phyloP scores from a whole-genome alignment of 2,329 filamentous ascomycete species.

The Fusarium sp. region DNA sequence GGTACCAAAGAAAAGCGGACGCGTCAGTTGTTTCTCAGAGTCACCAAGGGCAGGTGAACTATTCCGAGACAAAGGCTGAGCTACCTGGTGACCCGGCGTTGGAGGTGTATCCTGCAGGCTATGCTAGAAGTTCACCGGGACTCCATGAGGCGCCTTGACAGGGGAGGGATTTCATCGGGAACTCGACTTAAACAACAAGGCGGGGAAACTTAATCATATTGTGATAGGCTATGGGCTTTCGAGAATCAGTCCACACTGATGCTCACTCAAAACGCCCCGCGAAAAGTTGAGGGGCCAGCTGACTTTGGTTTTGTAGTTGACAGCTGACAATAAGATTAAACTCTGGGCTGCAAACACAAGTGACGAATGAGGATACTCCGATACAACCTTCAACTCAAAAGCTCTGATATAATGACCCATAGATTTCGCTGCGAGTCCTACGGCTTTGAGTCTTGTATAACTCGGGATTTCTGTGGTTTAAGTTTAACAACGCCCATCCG shows the following conservation, averaged over 20 bases:
- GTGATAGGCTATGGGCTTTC: fast-evolving
- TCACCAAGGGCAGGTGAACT: neutral
- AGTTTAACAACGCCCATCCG: too few relatives aligned
- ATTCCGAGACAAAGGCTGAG: neutral
- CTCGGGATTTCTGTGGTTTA: neutral
- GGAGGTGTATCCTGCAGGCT: neutral
- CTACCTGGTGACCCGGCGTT: neutral
- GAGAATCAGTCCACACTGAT: too few relatives aligned
- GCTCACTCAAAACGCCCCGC: fast-evolving
- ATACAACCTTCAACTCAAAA: neutral
- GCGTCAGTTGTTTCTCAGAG: neutral
- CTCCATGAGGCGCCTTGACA: neutral
- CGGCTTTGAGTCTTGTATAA: neutral
- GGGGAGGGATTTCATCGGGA: too few relatives aligned
- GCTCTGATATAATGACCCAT: fast-evolving
- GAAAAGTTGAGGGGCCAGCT: neutral
- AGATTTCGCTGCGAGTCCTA: fast-evolving
- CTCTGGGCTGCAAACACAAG: neutral
- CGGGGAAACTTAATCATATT: neutral
- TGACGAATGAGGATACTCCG: neutral
- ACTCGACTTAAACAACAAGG: fast-evolving
- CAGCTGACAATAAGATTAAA: neutral
- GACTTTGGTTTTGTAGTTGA: too few relatives aligned
- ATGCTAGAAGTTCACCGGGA: neutral
- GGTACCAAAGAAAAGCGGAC: fast-evolving